Evolutionary conservation across 2,329 filamentous ascomycete genomes (phyloP), one percentile per base, ranked within the genome.

Genomic region (Pseudocercospora fijiensis): DNA sequence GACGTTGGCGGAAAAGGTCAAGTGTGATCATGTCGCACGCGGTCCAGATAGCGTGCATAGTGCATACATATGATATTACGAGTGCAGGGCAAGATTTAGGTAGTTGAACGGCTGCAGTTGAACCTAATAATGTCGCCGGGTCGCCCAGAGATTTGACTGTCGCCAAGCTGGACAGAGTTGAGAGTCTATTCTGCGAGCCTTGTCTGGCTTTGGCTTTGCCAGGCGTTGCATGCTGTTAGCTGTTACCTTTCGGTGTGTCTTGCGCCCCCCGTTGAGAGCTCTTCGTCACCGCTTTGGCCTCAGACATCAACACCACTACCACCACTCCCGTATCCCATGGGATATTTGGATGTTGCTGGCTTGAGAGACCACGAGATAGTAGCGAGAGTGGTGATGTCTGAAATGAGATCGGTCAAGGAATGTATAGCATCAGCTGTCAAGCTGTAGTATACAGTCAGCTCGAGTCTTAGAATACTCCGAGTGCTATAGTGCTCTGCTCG

Each of bases 321-420:
- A 41, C 53, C 30, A 9, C 24, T 13, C 10, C 8, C 49, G 37
- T 96, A 99, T 1, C 95, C 95, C 72, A 88, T 87, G 1, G 95
- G 95, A 75, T 96, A 99, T 45, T 85, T 85, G 60, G 90, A 85
- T 10, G 90, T 91, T 0, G 95, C 92, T 5, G 91, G 89, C 72
- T 90, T 92, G 65, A 98, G 80, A 64, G 93, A 96, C 88, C 91
- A 96, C 20, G 93, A 94, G 53, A 99, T 93, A 9, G 95, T 99
- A 16, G 91, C 91, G 20, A 99, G 85, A 0, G 95, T 99, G 77
- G 97, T 87, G 71, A 99, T 85, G 77, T 99, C 95, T 59, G 93
- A 97, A 65, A 96, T 92, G 62, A 99, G 86, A 78, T 99, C 95
- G 56, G 94, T 96, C 70, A 98, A 84, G 73, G 92, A 94, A 80